phyloP scores from a whole-genome alignment of 2,329 filamentous ascomycete genomes.

The Cladophialophora exuberans region DNA sequence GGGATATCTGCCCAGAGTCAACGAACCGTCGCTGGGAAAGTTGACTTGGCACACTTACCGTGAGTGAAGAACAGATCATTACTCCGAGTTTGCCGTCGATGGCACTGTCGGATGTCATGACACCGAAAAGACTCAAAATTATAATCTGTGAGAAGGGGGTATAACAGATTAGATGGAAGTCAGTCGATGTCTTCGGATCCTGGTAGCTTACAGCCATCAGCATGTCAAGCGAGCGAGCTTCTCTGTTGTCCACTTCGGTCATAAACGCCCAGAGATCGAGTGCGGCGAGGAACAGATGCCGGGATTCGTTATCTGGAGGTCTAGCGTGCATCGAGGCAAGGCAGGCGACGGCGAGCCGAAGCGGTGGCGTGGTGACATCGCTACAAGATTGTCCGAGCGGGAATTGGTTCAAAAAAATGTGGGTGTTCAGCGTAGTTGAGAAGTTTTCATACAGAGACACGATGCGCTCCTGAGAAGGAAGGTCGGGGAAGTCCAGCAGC shows the following conservation, averaged over 20 bases:
- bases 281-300: conserved; percentile 5
- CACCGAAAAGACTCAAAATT: background rate
- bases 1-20: no score
- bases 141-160: no score
- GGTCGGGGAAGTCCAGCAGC: conserved; percentile 8
- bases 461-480: background rate
- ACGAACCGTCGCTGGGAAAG: no score
- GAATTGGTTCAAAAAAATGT: conserved; percentile 3
- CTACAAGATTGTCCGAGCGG: background rate
- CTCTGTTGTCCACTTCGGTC: conserved; percentile 16
- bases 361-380: background rate
- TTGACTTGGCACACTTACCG: no score
- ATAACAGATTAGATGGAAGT: background rate
- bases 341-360: conserved; percentile 11
- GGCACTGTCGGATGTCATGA: background rate
- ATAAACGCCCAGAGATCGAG: conserved; percentile 6
- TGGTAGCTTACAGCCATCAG: conserved; percentile 4
- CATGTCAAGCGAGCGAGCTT: conserved; percentile 9
- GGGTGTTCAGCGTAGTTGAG: background rate
- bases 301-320: background rate
- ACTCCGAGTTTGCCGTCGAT: no score
- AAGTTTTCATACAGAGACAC: background rate
- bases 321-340: background rate
- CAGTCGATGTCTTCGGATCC: background rate
- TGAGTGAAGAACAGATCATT: no score